phyloP scores from a whole-genome alignment of 495 filamentous ascomycete species.

The Copromyces sp. region DNA sequence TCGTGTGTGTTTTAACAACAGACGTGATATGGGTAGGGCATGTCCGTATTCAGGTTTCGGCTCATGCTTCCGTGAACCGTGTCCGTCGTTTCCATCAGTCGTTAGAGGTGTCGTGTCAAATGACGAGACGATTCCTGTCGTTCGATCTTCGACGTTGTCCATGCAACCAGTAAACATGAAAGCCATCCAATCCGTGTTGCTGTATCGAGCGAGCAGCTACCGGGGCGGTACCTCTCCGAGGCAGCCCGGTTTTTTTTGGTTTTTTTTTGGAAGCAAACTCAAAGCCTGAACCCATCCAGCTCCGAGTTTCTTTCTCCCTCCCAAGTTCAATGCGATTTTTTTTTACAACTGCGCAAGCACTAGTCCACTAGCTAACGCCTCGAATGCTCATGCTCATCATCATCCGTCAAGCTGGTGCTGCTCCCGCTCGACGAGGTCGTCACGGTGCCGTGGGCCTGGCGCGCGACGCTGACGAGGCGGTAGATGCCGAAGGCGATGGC shows the following conservation, averaged over 20 bases:
- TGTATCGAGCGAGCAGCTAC: too few species aligned
- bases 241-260: too few species aligned
- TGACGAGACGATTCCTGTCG: background rate
- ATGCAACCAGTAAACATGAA: background rate
- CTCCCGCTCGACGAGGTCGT: slow-evolving; percentile 19
- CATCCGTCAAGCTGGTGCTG: slow-evolving; percentile 13
- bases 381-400: background rate
- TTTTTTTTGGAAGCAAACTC: too few species aligned
- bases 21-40: background rate
- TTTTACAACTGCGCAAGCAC: background rate
- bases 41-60: background rate
- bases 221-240: too few species aligned
- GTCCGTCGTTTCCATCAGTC: background rate
- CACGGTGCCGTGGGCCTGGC: slow-evolving; percentile 27
- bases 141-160: background rate
- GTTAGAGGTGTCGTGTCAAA: background rate
- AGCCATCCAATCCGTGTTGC: too few species aligned
- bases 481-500: slow-evolving; percentile 62
- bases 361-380: background rate
- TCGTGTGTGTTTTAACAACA: background rate
- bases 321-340: too few species aligned
- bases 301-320: too few species aligned
- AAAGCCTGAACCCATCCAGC: too few species aligned
- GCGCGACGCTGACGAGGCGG: slow-evolving; percentile 40
- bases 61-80: background rate